Conservation (phyloP, 1,139 yeast genomes). For the Wickerhamomyces sp. region DNA sequence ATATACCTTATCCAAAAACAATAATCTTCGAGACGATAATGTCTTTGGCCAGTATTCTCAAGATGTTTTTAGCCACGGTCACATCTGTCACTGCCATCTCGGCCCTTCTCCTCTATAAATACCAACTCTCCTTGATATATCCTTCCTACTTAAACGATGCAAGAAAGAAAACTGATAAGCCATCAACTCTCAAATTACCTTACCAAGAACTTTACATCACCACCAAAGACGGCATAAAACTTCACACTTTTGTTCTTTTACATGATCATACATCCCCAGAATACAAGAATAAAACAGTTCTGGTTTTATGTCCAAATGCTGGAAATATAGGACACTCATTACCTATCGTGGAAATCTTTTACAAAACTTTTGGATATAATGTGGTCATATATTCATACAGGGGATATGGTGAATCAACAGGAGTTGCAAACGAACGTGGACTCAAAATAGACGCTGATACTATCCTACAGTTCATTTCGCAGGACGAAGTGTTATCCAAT, state of each 20-base stretch:
- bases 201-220: conserved; percentile 57
- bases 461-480: conserved; percentile 53
- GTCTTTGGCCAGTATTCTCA: conserved; percentile 5
- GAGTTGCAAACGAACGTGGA: conserved; percentile 73
- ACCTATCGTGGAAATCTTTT: conserved; percentile 75
- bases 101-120: conserved; percentile 55
- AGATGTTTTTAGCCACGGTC: conserved; percentile 28
- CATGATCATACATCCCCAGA: conserved; percentile 40
- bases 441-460: conserved; percentile 79
- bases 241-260: conserved; percentile 44
- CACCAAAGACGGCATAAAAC: conserved; percentile 62
- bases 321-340: conserved; percentile 94
- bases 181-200: conserved; percentile 65
- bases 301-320: conserved; percentile 88
- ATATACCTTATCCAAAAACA: neutral
- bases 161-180: conserved; percentile 70
- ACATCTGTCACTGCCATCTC: conserved; percentile 31
- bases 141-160: conserved; percentile 83
- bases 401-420: conserved; percentile 88
- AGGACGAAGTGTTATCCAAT: conserved; percentile 46
- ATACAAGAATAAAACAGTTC: conserved; percentile 62
- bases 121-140: conserved; percentile 69
- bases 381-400: conserved; percentile 86
- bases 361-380: conserved; percentile 61
- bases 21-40: too few species aligned